Conservation (phyloP, 2,329 filamentous ascomycete species). For the Alternaria alternata region DNA sequence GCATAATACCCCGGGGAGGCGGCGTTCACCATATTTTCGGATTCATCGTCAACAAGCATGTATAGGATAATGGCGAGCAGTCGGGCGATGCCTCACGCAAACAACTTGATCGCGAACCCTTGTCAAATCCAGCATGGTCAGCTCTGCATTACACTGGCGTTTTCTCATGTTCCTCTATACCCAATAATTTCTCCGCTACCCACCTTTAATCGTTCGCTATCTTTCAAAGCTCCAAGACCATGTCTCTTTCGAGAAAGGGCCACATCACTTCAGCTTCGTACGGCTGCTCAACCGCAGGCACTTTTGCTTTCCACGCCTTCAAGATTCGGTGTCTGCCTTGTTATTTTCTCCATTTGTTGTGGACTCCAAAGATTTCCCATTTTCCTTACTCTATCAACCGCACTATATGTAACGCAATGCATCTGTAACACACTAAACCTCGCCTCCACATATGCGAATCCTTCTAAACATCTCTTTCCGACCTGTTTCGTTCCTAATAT, state of each 20-base stretch:
- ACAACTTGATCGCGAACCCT: slow-evolving; percentile 23
- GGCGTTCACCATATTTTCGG: slow-evolving; percentile 36
- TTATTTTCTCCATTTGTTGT: background rate
- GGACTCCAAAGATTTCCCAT: slow-evolving; percentile 15
- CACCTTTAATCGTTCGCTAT: slow-evolving; percentile 15
- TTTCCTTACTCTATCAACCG: background rate
- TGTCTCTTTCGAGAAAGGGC: background rate
- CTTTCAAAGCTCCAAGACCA: background rate
- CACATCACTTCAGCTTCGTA: background rate
- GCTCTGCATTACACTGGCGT: slow-evolving; percentile 29
- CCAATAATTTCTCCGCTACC: background rate
- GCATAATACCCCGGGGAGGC: slow-evolving; percentile 46
- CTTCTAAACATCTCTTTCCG: background rate
- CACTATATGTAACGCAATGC: slow-evolving; percentile 13
- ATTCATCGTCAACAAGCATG: slow-evolving; percentile 18
- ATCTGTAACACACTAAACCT: slow-evolving; percentile 12
- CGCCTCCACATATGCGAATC: slow-evolving; percentile 1
- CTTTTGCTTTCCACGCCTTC: background rate
- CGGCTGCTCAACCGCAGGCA: background rate
- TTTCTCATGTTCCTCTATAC: slow-evolving; percentile 4
- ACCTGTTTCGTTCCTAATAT: background rate
- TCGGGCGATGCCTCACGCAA: slow-evolving; percentile 24
- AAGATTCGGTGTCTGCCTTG: slow-evolving; percentile 6
- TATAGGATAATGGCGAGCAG: slow-evolving; percentile 18
- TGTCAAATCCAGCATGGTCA: slow-evolving; percentile 17